These are phyloP conservation scores for Pugionium dolabratum DNA, from an alignment of 345 rosid species.

Conservation along the genomic window DNA sequence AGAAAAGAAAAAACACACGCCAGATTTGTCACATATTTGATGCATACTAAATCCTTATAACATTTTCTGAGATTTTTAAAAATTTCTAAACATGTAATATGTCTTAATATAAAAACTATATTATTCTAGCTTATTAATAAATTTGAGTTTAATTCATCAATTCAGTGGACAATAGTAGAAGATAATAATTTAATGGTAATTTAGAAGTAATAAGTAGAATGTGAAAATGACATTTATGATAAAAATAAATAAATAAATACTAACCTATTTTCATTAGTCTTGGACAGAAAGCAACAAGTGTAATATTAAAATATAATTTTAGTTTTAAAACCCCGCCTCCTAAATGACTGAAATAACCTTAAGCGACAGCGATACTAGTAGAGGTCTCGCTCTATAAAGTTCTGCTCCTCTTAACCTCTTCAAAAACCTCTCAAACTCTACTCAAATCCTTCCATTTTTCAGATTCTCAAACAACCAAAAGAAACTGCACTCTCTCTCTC, in stretches of 20 bases:
- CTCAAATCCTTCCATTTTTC: neutral
- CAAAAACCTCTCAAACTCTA: conserved; percentile 26
- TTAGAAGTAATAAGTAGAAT: neutral
- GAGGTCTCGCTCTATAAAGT: conserved; percentile 26
- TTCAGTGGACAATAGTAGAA: neutral
- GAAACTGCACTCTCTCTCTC: conserved; percentile 10
- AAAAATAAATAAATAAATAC: neutral
- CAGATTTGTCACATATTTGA: neutral
- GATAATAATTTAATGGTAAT: neutral
- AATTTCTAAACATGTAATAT: too few species aligned
- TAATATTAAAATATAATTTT: too few species aligned
- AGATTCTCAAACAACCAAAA: neutral
- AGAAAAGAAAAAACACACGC: conserved; percentile 12
- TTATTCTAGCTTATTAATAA: neutral
- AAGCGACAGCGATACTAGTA: conserved; percentile 9
- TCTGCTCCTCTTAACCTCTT: conserved; percentile 18
- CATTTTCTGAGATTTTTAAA: too few species aligned
- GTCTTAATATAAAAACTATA: too few species aligned
- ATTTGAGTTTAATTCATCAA: neutral
- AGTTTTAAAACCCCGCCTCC: too few species aligned
- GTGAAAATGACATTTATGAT: neutral
- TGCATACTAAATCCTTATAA: neutral
- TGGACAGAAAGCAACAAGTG: neutral
- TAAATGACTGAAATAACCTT: conserved; percentile 22
- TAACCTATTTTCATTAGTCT: neutral